These are phyloP conservation scores for Castanea sativa DNA, from an alignment of 306 rosid genomes.

Conservation along the genomic window DNA sequence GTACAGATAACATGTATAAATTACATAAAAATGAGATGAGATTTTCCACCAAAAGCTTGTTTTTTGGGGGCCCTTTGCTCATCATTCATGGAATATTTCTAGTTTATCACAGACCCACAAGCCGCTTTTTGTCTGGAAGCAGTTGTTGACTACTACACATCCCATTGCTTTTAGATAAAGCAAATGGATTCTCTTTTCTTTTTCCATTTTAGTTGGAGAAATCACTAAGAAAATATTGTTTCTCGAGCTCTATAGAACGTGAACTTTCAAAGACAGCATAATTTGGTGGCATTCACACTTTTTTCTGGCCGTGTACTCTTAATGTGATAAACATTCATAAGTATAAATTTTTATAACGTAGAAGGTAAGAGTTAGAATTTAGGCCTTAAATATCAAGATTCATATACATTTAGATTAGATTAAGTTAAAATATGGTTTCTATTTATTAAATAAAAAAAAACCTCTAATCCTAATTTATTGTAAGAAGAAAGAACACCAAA, in stretches of 20 bases:
- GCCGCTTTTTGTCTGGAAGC: slow-evolving; percentile 60
- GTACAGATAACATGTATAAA: background rate
- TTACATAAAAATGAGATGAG: slow-evolving; percentile 6
- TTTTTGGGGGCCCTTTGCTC: slow-evolving; percentile 46
- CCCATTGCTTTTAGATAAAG: slow-evolving; percentile 35
- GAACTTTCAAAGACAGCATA: background rate
- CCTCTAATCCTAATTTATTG: too few relatives aligned
- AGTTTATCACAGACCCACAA: slow-evolving; percentile 49
- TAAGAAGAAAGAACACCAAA: background rate
- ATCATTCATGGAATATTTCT: slow-evolving; percentile 60
- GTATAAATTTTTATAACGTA: too few relatives aligned
- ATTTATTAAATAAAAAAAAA: too few relatives aligned
- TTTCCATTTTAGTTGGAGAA: background rate
- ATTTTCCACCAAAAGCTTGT: slow-evolving; percentile 32
- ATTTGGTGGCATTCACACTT: too few relatives aligned
- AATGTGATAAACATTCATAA: too few relatives aligned
- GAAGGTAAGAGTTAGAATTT: too few relatives aligned
- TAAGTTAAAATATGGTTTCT: too few relatives aligned
- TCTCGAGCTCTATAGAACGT: background rate
- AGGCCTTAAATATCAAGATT: too few relatives aligned
- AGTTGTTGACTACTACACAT: slow-evolving; percentile 70
- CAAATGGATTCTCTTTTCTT: slow-evolving; percentile 25
- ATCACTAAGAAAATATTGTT: background rate
- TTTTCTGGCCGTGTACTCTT: accelerated
- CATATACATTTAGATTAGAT: too few relatives aligned